Conservation (phyloP, 805 yeast genomes). For the Saturnispora kantuleensis region DNA sequence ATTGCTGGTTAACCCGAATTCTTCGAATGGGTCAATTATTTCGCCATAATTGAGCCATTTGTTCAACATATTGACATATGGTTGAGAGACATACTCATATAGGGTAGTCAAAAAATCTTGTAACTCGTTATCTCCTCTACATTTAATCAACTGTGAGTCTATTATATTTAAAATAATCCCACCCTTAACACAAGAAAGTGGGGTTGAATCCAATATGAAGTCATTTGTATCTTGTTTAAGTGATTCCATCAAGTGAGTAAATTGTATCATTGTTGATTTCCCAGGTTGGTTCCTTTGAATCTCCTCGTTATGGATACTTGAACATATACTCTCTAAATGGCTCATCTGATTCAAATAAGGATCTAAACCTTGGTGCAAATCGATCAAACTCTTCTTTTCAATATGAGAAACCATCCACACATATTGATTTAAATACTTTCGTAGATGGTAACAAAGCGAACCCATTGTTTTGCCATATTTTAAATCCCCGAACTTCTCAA, state of each 20-base stretch:
- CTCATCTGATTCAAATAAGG: constrained; percentile 3
- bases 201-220: constrained; percentile 41
- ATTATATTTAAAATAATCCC: constrained; percentile 60
- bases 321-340: not conserved
- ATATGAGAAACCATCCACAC: constrained; percentile 29
- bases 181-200: constrained; percentile 59
- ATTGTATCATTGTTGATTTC: constrained; percentile 20
- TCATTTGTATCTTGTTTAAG: constrained; percentile 30
- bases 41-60: constrained; percentile 73
- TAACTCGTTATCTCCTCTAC: constrained; percentile 57
- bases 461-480: constrained; percentile 66
- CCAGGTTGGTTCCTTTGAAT: constrained; percentile 29
- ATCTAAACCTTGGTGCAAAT: not conserved
- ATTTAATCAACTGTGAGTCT: constrained; percentile 43
- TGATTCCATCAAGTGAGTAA: constrained; percentile 25
- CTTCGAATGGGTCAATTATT: constrained; percentile 70
- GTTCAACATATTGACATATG: constrained; percentile 60
- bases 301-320: constrained; percentile 33
- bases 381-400: constrained; percentile 27
- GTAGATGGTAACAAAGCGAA: constrained; percentile 53
- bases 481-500: constrained; percentile 45
- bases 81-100: constrained; percentile 47
- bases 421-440: constrained; percentile 32
- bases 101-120: constrained; percentile 41
- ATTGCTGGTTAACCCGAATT: constrained; percentile 63